Evolutionary conservation across 768 basidiomycete genomes (phyloP).

Genomic region (Galerina marginata): DNA sequence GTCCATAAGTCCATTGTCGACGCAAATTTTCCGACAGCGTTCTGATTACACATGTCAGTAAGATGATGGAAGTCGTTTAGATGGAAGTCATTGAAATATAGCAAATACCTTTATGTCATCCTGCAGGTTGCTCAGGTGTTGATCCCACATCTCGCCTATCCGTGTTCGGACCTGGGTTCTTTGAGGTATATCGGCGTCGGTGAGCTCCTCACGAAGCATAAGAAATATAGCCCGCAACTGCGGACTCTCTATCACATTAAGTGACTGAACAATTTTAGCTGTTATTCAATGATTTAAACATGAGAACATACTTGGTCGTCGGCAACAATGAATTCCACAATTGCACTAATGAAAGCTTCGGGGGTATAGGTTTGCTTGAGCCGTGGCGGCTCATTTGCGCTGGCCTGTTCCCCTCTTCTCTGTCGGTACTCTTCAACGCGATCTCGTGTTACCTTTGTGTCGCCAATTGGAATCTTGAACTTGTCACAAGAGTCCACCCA

Average conservation of each 20-base stretch:
- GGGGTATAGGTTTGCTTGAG: not conserved
- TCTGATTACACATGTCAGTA: no score
- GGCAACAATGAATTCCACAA: slow-evolving; percentile 23
- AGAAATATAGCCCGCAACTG: slow-evolving; percentile 35
- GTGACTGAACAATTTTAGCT: no score
- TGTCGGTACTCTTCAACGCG: slow-evolving; percentile 3
- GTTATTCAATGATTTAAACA: no score
- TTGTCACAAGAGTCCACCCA: slow-evolving; percentile 28
- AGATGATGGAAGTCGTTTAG: no score
- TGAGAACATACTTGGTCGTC: slow-evolving; percentile 40
- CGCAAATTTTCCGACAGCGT: not conserved
- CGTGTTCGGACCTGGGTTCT: not conserved
- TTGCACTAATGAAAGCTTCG: slow-evolving; percentile 26
- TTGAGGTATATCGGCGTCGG: not conserved
- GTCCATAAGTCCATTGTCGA: slow-evolving; percentile 28
- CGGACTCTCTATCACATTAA: slow-evolving; percentile 38
- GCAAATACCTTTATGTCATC: not conserved
- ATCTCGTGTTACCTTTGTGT: slow-evolving; percentile 18
- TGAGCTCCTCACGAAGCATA: slow-evolving; percentile 26
- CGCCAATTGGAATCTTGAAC: slow-evolving; percentile 21
- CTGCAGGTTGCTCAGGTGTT: not conserved
- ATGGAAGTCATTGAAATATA: no score
- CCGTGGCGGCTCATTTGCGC: not conserved
- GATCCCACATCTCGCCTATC: not conserved
- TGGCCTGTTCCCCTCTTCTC: not conserved